Percentiles rank a stretch among this genome's conserved stretches.
These are phyloP conservation scores for Darksidea phi DNA, from an alignment of 495 filamentous ascomycete species.

Conservation along the genomic window DNA sequence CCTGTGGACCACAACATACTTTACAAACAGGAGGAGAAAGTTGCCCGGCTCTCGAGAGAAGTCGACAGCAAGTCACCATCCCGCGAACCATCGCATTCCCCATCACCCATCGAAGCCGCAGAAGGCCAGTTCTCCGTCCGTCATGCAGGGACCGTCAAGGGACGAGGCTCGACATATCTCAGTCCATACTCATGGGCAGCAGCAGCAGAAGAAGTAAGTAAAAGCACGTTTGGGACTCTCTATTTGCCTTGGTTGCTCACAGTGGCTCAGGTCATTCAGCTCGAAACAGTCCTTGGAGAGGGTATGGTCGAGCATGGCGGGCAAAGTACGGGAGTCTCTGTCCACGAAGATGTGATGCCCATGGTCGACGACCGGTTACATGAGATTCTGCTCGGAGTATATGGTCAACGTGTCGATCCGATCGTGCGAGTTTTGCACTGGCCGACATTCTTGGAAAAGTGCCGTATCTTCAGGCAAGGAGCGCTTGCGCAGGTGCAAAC, in stretches of 20 bases:
- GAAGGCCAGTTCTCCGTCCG: neutral
- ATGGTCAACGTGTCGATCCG: slow-evolving; percentile 23
- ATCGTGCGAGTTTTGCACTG: slow-evolving; percentile 24
- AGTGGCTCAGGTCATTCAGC: slow-evolving; percentile 3
- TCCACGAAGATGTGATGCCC: neutral
- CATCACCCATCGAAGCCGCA: slow-evolving; percentile 6
- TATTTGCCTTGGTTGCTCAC: neutral
- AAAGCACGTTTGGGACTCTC: neutral
- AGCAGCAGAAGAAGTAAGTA: slow-evolving; percentile 20
- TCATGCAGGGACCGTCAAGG: slow-evolving; percentile 2
- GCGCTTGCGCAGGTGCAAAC: neutral
- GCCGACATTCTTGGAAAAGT: slow-evolving; percentile 20
- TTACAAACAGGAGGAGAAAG: slow-evolving; percentile 20
- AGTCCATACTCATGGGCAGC: slow-evolving; percentile 28
- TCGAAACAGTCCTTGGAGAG: slow-evolving; percentile 5
- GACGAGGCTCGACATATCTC: slow-evolving; percentile 14
- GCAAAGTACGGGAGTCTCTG: neutral
- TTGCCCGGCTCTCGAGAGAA: slow-evolving; percentile 23
- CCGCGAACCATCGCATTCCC: slow-evolving; percentile 15
- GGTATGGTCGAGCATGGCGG: neutral
- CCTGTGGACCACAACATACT: slow-evolving; percentile 8
- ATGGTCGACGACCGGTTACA: slow-evolving; percentile 16
- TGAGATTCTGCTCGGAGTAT: slow-evolving; percentile 15
- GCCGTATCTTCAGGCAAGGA: neutral
- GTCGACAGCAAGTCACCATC: slow-evolving; percentile 29